phyloP scores from a whole-genome alignment of 139 green algal species.

The Picochlorum sp. region DNA sequence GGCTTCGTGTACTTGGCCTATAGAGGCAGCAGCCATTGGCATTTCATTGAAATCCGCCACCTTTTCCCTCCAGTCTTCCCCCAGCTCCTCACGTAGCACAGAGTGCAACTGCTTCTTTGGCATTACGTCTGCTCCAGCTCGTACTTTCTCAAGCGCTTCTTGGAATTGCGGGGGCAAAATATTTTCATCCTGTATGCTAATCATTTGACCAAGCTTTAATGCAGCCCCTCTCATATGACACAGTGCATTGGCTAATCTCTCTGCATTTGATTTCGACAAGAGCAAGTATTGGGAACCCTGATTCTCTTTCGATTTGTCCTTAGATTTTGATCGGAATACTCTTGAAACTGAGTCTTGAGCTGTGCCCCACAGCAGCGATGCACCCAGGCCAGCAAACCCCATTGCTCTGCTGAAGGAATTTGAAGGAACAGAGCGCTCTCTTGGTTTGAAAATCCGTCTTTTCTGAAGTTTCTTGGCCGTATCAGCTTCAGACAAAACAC shows the following conservation, averaged over 20 bases:
- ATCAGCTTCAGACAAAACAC: neutral
- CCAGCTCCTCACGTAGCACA: conserved; percentile 63
- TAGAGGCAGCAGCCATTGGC: conserved; percentile 81
- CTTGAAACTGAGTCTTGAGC: conserved; percentile 43
- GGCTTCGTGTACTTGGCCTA: conserved; percentile 75
- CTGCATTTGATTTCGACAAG: conserved; percentile 74
- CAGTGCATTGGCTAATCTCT: conserved; percentile 79
- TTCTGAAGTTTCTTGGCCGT: conserved; percentile 1
- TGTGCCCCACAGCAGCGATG: conserved; percentile 56
- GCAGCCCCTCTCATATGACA: conserved; percentile 87
- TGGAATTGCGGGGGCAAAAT: conserved; percentile 74
- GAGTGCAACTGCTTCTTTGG: conserved; percentile 73
- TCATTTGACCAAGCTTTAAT: conserved; percentile 95
- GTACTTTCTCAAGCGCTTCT: conserved; percentile 74
- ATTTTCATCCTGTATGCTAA: conserved; percentile 90
- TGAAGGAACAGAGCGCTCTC: conserved; percentile 58
- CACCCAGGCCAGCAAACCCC: conserved; percentile 75
- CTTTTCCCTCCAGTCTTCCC: conserved; percentile 46
- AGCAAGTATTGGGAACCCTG: neutral
- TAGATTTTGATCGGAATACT: neutral
- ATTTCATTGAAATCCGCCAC: conserved; percentile 64
- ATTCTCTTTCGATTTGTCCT: neutral
- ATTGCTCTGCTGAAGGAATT: conserved; percentile 53
- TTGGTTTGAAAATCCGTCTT: conserved; percentile 15
- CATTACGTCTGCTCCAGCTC: conserved; percentile 86